Percentiles rank a stretch among this genome's conserved stretches.
These are phyloP conservation scores for Salix dunnii DNA, from an alignment of 345 rosid genomes.

Conservation along the genomic window DNA sequence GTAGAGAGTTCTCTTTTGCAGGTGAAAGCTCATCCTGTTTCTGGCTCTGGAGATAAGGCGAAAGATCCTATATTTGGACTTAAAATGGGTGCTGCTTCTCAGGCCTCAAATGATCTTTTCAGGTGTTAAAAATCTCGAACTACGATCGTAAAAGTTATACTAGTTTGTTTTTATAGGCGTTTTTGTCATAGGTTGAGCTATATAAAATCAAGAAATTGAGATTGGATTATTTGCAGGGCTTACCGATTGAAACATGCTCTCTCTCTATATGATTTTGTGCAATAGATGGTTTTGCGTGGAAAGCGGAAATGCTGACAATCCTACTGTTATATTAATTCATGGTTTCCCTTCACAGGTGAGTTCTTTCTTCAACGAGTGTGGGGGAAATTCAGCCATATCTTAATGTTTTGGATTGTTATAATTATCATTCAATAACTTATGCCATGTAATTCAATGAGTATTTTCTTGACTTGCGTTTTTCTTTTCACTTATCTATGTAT, in stretches of 20 bases:
- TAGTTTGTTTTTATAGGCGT: not conserved
- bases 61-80: conserved; percentile 91
- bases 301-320: conserved; percentile 57
- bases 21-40: conserved; percentile 79
- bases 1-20: conserved; percentile 5
- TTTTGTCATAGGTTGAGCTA: conserved; percentile 15
- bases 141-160: not conserved
- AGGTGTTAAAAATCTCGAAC: conserved; percentile 37
- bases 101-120: conserved; percentile 68
- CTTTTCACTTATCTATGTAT: no score
- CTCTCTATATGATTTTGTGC: conserved; percentile 49
- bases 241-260: conserved; percentile 50
- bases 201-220: conserved; percentile 38
- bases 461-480: no score
- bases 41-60: conserved; percentile 67
- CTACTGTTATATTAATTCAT: conserved; percentile 66
- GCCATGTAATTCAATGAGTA: no score
- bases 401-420: no score
- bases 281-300: conserved; percentile 94
- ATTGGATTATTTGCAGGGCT: conserved; percentile 49
- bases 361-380: not conserved
- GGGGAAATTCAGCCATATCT: no score
- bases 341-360: conserved; percentile 92
- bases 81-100: conserved; percentile 75
- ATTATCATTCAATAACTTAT: no score